phyloP scores from a whole-genome alignment of 495 filamentous ascomycete genomes.

The Talaromyces thailandensis region DNA sequence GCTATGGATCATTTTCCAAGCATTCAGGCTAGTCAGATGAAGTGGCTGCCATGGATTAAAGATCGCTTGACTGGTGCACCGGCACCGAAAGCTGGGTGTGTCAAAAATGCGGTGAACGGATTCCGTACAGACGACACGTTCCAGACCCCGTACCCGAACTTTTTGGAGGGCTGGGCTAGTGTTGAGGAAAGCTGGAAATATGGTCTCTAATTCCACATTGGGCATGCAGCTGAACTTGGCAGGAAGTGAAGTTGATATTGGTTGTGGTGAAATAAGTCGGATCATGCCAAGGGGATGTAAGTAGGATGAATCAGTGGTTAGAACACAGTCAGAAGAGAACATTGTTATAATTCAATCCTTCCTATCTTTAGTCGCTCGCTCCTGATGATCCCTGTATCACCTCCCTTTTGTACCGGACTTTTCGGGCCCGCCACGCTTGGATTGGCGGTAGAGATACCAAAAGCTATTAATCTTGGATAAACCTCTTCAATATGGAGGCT shows the following conservation, averaged over 20 bases:
- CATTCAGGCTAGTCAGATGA: slow-evolving; percentile 24
- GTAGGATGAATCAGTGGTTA: not conserved
- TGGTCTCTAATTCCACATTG: not conserved
- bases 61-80: slow-evolving; percentile 21
- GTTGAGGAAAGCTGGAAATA: slow-evolving; percentile 3
- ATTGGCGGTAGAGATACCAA: not conserved
- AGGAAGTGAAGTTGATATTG: not conserved
- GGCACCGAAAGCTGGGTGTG: slow-evolving; percentile 9
- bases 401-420: not conserved
- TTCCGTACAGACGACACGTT: slow-evolving; percentile 2
- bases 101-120: slow-evolving; percentile 4
- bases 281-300: not conserved
- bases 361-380: not conserved
- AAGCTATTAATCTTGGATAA: not conserved
- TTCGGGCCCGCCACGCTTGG: not conserved
- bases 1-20: slow-evolving; percentile 25
- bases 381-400: not conserved
- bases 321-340: not conserved
- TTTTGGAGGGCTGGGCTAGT: slow-evolving; percentile 3
- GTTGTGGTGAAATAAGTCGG: not conserved
- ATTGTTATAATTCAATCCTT: not conserved
- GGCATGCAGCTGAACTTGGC: not conserved
- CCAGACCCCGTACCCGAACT: not conserved
- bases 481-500: not conserved
- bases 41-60: slow-evolving; percentile 35